Conservation (phyloP, 2,329 filamentous ascomycete species). For the Davidsoniella virescens region DNA sequence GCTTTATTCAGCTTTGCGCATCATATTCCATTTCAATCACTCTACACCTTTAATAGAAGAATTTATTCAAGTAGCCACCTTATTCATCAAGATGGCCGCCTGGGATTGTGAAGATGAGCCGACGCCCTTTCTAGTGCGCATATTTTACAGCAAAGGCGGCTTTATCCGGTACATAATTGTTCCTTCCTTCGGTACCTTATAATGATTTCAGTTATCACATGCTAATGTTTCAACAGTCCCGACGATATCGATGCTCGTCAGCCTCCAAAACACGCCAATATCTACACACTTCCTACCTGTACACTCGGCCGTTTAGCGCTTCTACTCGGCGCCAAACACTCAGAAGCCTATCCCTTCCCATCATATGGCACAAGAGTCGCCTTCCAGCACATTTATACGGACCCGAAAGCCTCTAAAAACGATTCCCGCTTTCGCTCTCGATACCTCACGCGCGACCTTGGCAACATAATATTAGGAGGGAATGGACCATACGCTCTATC, state of each 20-base stretch:
- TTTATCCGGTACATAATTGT: constrained; percentile 46
- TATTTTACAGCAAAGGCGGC: constrained; percentile 62
- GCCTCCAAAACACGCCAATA: constrained; percentile 52
- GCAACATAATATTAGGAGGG: constrained; percentile 61
- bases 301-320: constrained; percentile 67
- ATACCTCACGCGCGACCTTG: constrained; percentile 66
- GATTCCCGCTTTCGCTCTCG: constrained; percentile 24
- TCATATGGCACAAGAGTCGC: constrained; percentile 69
- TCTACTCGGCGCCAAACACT: constrained; percentile 51
- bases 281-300: constrained; percentile 77
- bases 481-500: constrained; percentile 29
- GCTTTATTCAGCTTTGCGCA: no score
- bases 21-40: not conserved
- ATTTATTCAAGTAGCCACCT: not conserved
- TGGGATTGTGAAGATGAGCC: constrained; percentile 22
- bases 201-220: not conserved
- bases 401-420: constrained; percentile 32
- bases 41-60: not conserved
- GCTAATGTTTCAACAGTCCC: constrained; percentile 29
- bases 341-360: constrained; percentile 53
- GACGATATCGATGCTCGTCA: constrained; percentile 49
- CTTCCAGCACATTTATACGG: constrained; percentile 75
- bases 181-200: not conserved
- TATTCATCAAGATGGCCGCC: not conserved
- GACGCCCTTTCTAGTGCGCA: constrained; percentile 68